Percentiles rank a stretch among this genome's conserved stretches.
Evolutionary conservation across 805 yeast species (phyloP).

Genomic region (Cyberlindnera suaveolens): DNA sequence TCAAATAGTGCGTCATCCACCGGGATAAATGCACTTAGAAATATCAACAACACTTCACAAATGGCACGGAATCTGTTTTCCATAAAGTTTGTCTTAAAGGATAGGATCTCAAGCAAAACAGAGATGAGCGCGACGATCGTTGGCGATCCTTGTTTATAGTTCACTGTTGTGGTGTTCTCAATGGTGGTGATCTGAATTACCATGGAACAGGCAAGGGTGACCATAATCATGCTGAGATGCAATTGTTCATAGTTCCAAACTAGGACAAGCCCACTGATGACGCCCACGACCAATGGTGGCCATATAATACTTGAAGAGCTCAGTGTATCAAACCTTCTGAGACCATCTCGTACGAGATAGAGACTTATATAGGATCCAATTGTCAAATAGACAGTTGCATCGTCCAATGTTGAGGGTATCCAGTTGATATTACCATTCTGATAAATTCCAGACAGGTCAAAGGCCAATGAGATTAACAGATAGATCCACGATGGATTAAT

Average conservation of each 20-base stretch:
- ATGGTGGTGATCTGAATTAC: conserved; percentile 15
- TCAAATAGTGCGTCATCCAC: conserved; percentile 11
- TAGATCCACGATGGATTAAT: conserved; percentile 12
- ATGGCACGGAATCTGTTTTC: conserved; percentile 6
- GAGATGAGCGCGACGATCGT: conserved; percentile 27
- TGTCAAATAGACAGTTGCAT: background rate
- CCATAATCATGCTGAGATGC: conserved; percentile 21
- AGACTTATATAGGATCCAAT: conserved; percentile 3
- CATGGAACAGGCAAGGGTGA: conserved; percentile 21
- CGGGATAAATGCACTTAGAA: conserved; percentile 8
- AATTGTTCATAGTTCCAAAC: conserved; percentile 2
- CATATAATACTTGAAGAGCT: background rate
- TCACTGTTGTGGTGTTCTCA: conserved; percentile 4
- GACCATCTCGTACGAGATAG: conserved; percentile 2
- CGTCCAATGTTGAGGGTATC: background rate
- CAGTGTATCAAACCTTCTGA: conserved; percentile 14
- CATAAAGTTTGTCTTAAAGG: conserved; percentile 22
- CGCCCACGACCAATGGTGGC: background rate
- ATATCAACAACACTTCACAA: conserved; percentile 11
- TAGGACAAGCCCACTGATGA: conserved; percentile 1
- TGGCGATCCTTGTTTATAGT: conserved; percentile 14
- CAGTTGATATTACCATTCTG: background rate
- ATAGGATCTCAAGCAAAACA: conserved; percentile 28
- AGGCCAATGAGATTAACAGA: conserved; percentile 4
- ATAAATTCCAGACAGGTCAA: conserved; percentile 11